Percentiles rank a stretch among this genome's conserved stretches.
phyloP scores from a whole-genome alignment of 106 monocot species.

The Dendrobium catenatum region DNA sequence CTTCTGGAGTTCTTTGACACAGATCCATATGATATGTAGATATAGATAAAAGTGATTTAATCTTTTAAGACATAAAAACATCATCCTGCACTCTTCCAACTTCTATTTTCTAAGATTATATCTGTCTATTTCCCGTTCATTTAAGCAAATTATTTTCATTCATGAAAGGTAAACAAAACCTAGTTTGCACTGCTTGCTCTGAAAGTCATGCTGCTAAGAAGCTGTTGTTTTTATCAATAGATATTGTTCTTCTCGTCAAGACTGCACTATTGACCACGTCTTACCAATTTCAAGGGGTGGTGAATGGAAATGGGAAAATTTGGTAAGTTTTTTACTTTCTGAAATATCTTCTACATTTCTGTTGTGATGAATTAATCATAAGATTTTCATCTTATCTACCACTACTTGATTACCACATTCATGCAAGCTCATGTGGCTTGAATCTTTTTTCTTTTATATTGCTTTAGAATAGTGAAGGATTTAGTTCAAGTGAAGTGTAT shows the following conservation, averaged over 20 bases:
- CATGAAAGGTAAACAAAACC: background rate
- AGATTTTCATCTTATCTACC: no score
- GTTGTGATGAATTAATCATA: no score
- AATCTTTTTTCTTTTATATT: no score
- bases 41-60: no score
- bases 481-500: no score
- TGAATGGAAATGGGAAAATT: conserved; percentile 93
- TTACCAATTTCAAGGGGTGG: conserved; percentile 83
- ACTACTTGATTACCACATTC: no score
- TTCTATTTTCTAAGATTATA: background rate
- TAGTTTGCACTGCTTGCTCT: background rate
- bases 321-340: conserved; percentile 30
- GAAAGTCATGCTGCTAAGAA: background rate
- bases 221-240: conserved; percentile 24
- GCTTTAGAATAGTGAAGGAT: no score
- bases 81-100: background rate
- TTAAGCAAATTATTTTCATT: background rate
- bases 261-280: conserved; percentile 82
- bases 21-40: no score
- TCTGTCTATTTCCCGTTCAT: background rate
- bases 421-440: no score
- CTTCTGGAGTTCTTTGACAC: no score
- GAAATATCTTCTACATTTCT: no score
- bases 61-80: no score
- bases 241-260: conserved; percentile 71